Percentiles rank a stretch among this genome's conserved stretches.
These are phyloP conservation scores for Cutaneotrichosporon cavernicola DNA, from an alignment of 1,284 basidiomycete species.

Conservation along the genomic window DNA sequence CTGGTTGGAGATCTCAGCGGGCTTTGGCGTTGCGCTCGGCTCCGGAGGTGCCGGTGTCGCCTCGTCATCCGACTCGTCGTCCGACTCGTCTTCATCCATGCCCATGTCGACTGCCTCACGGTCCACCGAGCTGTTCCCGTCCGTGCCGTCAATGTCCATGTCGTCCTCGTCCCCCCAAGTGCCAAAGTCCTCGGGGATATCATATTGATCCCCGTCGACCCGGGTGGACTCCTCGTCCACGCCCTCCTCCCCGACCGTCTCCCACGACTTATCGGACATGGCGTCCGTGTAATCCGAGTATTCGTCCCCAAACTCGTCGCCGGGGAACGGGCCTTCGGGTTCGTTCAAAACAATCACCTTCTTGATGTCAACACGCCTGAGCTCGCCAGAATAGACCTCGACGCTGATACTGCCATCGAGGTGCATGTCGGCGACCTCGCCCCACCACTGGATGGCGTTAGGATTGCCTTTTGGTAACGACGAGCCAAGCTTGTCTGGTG, in stretches of 20 bases:
- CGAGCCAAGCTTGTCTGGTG: slow-evolving; percentile 17
- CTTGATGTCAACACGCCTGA: slow-evolving; percentile 28
- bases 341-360: slow-evolving; percentile 35
- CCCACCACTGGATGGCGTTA: slow-evolving; percentile 53
- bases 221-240: neutral
- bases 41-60: neutral
- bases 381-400: slow-evolving; percentile 40
- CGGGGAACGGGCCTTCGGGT: slow-evolving; percentile 33
- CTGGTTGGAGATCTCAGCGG: neutral
- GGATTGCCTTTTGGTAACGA: slow-evolving; percentile 29
- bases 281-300: slow-evolving; percentile 31
- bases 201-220: neutral
- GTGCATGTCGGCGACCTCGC: slow-evolving; percentile 52
- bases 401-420: slow-evolving; percentile 51
- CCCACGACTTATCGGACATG: slow-evolving; percentile 34
- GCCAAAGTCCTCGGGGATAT: neutral
- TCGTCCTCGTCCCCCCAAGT: slow-evolving; percentile 14
- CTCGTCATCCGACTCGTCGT: slow-evolving; percentile 2
- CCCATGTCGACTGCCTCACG: slow-evolving; percentile 23
- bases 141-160: slow-evolving; percentile 20
- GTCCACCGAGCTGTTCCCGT: slow-evolving; percentile 27
- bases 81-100: neutral
- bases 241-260: slow-evolving; percentile 29
- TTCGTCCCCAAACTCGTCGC: slow-evolving; percentile 26
- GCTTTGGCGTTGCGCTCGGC: neutral